phyloP scores from a whole-genome alignment of 257 asterid species.

The Solanum sejunctum region DNA sequence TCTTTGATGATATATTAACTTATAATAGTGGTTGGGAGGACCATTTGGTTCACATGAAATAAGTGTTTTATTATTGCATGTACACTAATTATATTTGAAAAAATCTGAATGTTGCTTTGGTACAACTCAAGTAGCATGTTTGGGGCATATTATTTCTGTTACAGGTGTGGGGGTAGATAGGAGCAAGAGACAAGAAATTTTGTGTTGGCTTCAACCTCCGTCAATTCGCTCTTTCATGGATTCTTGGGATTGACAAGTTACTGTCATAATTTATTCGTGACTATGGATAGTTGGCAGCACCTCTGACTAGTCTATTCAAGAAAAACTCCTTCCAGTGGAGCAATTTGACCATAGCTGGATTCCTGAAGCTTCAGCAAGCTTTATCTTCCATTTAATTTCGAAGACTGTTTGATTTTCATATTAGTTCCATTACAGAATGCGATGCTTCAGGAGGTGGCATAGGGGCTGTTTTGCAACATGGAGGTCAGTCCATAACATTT shows the following conservation, averaged over 20 bases:
- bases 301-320: not conserved
- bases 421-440: not conserved
- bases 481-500: too few species aligned
- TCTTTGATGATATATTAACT: too few species aligned
- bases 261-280: not conserved
- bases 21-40: too few species aligned
- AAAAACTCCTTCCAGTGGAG: not conserved
- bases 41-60: too few species aligned
- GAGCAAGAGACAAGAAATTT: not conserved
- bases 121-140: too few species aligned
- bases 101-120: too few species aligned
- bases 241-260: not conserved
- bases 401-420: not conserved
- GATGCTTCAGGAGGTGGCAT: not conserved
- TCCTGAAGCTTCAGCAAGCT: not conserved
- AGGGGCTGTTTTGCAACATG: too few species aligned
- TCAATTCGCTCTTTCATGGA: not conserved
- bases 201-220: not conserved
- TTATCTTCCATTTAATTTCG: not conserved
- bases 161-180: not conserved
- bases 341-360: not conserved
- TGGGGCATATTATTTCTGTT: not conserved
- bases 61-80: too few species aligned
- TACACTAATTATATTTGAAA: too few species aligned
- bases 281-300: not conserved